Evolutionary conservation across 768 basidiomycete genomes (phyloP), one percentile per base, ranked within the genome.

Genomic region (Roridomyces roridus): DNA sequence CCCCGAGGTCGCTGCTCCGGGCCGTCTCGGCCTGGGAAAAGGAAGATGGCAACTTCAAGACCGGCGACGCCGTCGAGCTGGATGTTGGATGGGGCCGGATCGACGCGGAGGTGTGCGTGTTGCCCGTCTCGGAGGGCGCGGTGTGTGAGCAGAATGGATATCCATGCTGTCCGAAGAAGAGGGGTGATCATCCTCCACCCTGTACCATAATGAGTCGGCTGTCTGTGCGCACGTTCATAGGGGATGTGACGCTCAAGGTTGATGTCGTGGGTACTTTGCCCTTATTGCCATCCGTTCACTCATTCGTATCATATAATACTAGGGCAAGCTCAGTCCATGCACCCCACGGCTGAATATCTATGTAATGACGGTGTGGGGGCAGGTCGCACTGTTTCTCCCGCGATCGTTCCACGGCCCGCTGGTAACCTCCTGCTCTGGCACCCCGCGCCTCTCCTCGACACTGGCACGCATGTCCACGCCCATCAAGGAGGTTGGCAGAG

Each of bases 331-430:
- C 11, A 15, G 31, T 15, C 31, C 31, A 8, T 8, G 31, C 31
- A 8, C 31, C 15, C 31, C 31, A 10, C 17, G 34, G 31, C 31
- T 57, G 36, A n/a, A 25, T n/a, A 5, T 51, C 26, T 43, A 40
- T 23, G 43, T 29, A 1, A 17, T 26, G 11, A 45, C 55, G 6
- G 46, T 28, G 0, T 31, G 50, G 11, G 55, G 55, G 9, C 43
- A 26, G 20, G 35, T 57, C 26, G 9, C 48, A 17, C n/a, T 57
- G 35, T 51, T 24, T 23, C 43, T 57, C 1, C 55, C 55, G 2
- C 48, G 49, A 35, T 50, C 48, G 2, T 34, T 46, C 23, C 48
- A 57, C 23, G 55, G 55, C 7, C 55, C 55, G 23, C 36, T 57
- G n/a, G 18, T 57, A 35, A 23, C 48, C 18, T 36, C 41, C 46